phyloP scores from a whole-genome alignment of 306 rosid species.

The Vicia sativa region DNA sequence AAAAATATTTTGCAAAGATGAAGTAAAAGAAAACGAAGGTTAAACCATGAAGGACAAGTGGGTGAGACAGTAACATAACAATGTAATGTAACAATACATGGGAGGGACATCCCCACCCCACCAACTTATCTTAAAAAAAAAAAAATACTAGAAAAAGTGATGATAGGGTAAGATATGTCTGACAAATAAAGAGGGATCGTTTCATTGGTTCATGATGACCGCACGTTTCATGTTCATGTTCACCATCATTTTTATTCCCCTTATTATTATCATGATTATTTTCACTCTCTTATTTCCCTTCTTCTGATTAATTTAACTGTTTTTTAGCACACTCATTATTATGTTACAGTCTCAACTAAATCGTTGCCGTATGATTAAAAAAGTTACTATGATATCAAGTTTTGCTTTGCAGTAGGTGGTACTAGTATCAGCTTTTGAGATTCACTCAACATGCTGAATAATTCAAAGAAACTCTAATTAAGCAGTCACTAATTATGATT shows the following conservation, averaged over 20 bases:
- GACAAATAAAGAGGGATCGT: constrained; percentile 36
- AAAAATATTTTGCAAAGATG: no score
- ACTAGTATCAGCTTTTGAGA: constrained; percentile 18
- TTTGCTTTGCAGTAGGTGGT: constrained; percentile 19
- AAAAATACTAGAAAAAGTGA: not conserved
- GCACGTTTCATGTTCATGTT: constrained; percentile 60
- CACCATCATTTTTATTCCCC: constrained; percentile 50
- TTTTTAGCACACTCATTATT: constrained; percentile 42
- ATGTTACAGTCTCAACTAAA: constrained; percentile 21
- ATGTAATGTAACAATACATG: constrained; percentile 19
- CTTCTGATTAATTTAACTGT: constrained; percentile 35
- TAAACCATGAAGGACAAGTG: not conserved
- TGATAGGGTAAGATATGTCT: constrained; percentile 30
- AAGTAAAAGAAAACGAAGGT: not conserved
- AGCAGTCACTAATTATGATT: constrained; percentile 18
- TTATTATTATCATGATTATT: constrained; percentile 41
- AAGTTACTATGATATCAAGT: constrained; percentile 37
- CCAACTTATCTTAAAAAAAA: constrained; percentile 35
- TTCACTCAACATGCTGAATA: constrained; percentile 13
- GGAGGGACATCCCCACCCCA: constrained; percentile 39
- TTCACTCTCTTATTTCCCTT: constrained; percentile 29
- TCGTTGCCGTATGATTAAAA: constrained; percentile 38
- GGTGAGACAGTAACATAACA: constrained; percentile 11
- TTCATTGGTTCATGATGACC: constrained; percentile 84
- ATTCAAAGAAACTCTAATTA: not conserved